Evolutionary conservation across 768 basidiomycete genomes (phyloP), one percentile per base, ranked within the genome.

Genomic region (Xerocomus spinulosus): DNA sequence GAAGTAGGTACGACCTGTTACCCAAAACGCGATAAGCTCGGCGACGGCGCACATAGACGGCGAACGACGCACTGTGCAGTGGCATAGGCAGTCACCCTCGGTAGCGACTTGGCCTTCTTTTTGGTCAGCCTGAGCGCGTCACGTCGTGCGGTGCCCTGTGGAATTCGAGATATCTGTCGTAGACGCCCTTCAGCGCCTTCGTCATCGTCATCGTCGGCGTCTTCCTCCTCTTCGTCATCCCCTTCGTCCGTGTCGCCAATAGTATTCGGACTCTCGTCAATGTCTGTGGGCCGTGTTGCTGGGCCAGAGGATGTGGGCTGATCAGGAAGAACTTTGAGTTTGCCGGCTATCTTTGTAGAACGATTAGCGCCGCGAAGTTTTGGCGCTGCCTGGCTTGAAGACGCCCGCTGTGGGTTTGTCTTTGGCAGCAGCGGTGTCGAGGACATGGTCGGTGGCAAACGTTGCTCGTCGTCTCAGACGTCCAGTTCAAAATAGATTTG

Each of bases 71-170:
- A 93, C 93, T 79, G 84, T 26, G 93, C 90, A 14, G 92, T 96
- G 36, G 93, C 92, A 68, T 95, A 96, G 5, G 93, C 94, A 3
- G 94, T 96, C n/a, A 94, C 94, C 57, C 94, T 73, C 26, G 93
- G 93, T 12, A 96, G 66, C 12, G 82, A 83, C 63, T 93, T 94
- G 3, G 92, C 92, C 64, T 94, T 95, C 72, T 89, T 93, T 72
- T 96, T 95, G 2, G 93, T 97, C 54, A 97, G 68, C 49, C 76
- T 83, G 52, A 92, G 69, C 3, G 94, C 94, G 71, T 97, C 94
- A 50, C 91, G 77, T 35, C 92, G 82, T 8, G 94, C 94, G 18
- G 93, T 92, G 4, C 94, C 94, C 37, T 91, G 92, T 3, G 94
- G 93, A 43, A 97, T 97, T 28, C 91, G 82, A 4, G 89, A 87